These are phyloP conservation scores for Pleurostoma richardsiae DNA, from an alignment of 2,329 filamentous ascomycete genomes.

Conservation along the genomic window DNA sequence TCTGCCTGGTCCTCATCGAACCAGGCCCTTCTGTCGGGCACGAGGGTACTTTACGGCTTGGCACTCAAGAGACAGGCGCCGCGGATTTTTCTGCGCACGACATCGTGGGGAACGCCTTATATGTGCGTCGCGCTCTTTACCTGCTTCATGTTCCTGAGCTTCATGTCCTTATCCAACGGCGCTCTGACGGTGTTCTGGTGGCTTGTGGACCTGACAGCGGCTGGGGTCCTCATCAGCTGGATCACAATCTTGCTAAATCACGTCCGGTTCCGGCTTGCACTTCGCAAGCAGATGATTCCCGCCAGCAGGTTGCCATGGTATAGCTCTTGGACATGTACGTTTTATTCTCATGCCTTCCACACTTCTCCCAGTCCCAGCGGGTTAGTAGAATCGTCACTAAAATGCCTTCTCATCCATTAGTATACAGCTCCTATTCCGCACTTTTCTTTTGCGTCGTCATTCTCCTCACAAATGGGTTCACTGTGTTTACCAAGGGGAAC, in stretches of 20 bases:
- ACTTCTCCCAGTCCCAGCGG: too few species aligned
- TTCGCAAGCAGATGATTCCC: constrained; percentile 50
- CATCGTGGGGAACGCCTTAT: constrained; percentile 49
- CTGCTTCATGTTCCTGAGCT: constrained; percentile 51
- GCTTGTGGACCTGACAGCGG: constrained; percentile 57
- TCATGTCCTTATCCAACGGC: constrained; percentile 50
- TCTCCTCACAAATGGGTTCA: constrained; percentile 65
- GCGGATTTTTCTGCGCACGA: constrained; percentile 47
- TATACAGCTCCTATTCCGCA: constrained; percentile 55
- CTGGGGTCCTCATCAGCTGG: constrained; percentile 61
- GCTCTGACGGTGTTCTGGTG: constrained; percentile 63
- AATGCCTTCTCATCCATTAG: constrained; percentile 21
- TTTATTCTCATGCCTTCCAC: background rate
- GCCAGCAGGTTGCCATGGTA: constrained; percentile 52
- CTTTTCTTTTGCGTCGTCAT: constrained; percentile 59
- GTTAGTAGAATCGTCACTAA: too few species aligned
- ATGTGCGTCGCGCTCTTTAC: constrained; percentile 49
- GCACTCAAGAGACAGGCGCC: constrained; percentile 56
- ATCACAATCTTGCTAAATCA: constrained; percentile 55
- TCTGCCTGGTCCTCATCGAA: constrained; percentile 68
- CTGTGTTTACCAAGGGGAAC: constrained; percentile 53
- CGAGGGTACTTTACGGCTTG: constrained; percentile 54
- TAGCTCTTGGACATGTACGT: constrained; percentile 56
- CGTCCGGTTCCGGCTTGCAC: constrained; percentile 48
- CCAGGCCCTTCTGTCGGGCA: constrained; percentile 56